Conservation (phyloP, 2,329 filamentous ascomycete species). For the Geosmithia flava region DNA sequence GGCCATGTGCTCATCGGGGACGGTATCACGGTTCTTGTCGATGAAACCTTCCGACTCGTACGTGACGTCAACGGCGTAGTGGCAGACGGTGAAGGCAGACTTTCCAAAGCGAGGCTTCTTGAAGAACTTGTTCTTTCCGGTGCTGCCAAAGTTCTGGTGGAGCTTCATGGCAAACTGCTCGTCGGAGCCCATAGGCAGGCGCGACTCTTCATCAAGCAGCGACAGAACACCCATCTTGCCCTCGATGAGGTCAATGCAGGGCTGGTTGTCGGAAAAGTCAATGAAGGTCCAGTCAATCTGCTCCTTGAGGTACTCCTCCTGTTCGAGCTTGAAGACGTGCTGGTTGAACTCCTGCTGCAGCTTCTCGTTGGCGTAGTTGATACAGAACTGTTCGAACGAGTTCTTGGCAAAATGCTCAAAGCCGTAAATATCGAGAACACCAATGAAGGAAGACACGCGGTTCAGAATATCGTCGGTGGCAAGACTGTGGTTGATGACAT, state of each 20-base stretch:
- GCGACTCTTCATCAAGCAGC: conserved; percentile 88
- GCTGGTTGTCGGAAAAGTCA: conserved; percentile 98
- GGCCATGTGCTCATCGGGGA: conserved; percentile 96
- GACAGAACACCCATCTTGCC: conserved; percentile 90
- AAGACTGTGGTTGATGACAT: conserved; percentile 83
- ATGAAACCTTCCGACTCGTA: conserved; percentile 99
- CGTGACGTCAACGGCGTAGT: conserved; percentile 95
- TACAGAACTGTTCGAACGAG: conserved; percentile 99
- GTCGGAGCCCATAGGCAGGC: conserved; percentile 92
- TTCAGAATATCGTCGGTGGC: conserved; percentile 79
- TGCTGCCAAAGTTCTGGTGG: conserved; percentile 80
- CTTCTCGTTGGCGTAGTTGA: conserved; percentile 99
- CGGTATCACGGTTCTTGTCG: conserved; percentile 98
- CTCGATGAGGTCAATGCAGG: conserved; percentile 96
- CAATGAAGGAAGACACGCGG: conserved; percentile 82
- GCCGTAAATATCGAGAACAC: conserved; percentile 97
- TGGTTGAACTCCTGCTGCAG: conserved; percentile 98
- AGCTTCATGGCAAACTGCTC: conserved; percentile 95
- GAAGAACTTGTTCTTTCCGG: conserved; percentile 90
- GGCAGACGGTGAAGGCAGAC: conserved; percentile 93
- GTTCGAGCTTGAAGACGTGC: conserved; percentile 97
- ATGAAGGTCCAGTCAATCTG: conserved; percentile 99
- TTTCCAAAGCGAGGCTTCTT: conserved; percentile 98
- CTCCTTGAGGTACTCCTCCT: conserved; percentile 93
- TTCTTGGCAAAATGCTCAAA: conserved; percentile 99